Evolutionary conservation across 495 filamentous ascomycete genomes (phyloP), one percentile per base, ranked within the genome.

Genomic region (Hypoxylon intermedium): DNA sequence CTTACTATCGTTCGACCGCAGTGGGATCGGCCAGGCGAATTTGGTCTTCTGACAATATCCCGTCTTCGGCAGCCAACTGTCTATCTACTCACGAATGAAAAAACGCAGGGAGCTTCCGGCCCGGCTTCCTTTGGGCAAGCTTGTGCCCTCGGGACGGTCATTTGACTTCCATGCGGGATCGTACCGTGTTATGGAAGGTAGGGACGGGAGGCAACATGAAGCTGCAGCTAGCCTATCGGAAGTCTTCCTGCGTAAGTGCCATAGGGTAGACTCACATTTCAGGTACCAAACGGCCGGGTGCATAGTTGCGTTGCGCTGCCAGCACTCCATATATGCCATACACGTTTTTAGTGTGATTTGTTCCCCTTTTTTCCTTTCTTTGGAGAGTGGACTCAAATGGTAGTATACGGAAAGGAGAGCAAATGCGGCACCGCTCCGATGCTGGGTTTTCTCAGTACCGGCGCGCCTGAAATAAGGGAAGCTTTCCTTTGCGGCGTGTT

Each of bases 211-310:
- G n/a, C n/a, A 31, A 18, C 34, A 33, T 9, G 21, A 38, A 36
- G 43, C 38, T 23, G 20, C 43, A 44, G 40, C 11, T 19, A 12
- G 26, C 61, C 55, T 65, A 59, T 59, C 61, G 54, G 54, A 65
- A 20, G 49, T 44, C 16, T 42, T 46, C 50, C 49, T 37, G 26
- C 24, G 34, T 23, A 40, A 40, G 38, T 44, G 37, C 13, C 38
- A 51, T 48, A 60, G 53, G 49, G 50, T 48, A 9, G 11, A 40
- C 18, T 48, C 24, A 3, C 24, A 26, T 24, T 37, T 21, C 41
- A 47, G 38, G 61, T 58, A 58, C 60, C 53, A 54, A 58, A 33
- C 50, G 13, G 49, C 28, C 42, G 61, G 61, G 55, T 59, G 45
- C 50, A 34, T 47, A 15, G 34, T 15, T 5, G 34, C 34, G 34